Evolutionary conservation across 805 yeast genomes (phyloP), one percentile per base, ranked within the genome.

Genomic region (Yamadazyma olivae): DNA sequence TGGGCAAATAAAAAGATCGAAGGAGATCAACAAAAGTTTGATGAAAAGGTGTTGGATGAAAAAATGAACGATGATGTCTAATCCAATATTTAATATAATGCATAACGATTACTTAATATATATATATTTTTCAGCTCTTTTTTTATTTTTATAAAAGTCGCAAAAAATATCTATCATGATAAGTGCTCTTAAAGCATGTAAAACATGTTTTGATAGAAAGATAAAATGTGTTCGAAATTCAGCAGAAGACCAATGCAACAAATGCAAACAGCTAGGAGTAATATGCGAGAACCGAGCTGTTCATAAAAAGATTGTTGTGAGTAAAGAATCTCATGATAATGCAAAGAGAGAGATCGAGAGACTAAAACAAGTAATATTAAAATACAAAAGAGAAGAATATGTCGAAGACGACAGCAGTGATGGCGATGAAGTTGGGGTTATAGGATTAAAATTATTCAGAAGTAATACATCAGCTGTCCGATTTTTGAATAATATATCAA

Each of bases 1-100:
- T 60, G 66, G 81, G 79, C 79, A 34, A 79, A 80, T 46, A 58
- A 50, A 32, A 60, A 68, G 36, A 63, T 75, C 40, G 81, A 75
- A 32, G 47, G 45, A 27, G 59, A 61, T n/a, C 79, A 75, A 47
- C 73, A 32, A 17, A 26, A 36, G 16, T 15, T 30, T 30, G 34
- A 44, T 20, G 42, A 44, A 17, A 39, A 39, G 22, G 20, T 37
- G 66, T 10, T 30, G n/a, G 26, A 30, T 16, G 33, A 30, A 17
- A 21, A 26, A 18, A 27, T 33, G 25, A 30, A 12, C 20, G 22
- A 33, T 15, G 36, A 17, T 9, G 35, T 25, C 22, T 32, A 32
- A 14, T n/a, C n/a, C n/a, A n/a, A n/a, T n/a, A n/a, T n/a, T n/a
- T n/a, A n/a, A n/a, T n/a, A n/a, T 12, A 6, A 18, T n/a, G 31